phyloP scores from a whole-genome alignment of 371 early-diverging fungal species.

The Parasitella parasitica region DNA sequence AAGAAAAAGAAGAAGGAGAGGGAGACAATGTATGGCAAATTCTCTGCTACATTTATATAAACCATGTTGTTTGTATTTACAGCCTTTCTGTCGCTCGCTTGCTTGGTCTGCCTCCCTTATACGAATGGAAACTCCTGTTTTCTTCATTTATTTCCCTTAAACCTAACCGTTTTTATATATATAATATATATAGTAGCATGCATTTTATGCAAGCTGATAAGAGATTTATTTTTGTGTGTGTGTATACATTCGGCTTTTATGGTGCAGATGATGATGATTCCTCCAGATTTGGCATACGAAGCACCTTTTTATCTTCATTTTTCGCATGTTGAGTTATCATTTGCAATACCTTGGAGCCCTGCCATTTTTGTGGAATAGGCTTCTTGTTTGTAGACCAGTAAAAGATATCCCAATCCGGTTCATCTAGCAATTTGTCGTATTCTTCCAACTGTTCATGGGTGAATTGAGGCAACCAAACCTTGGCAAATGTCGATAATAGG shows the following conservation, averaged over 20 bases:
- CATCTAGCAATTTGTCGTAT: conserved; percentile 84
- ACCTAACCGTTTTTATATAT: conserved; percentile 5
- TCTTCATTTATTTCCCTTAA: conserved; percentile 8
- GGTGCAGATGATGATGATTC: conserved; percentile 1
- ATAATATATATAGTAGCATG: conserved; percentile 1
- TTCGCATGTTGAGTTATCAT: conserved; percentile 67
- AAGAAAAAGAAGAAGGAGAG: not conserved
- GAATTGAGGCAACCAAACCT: conserved; percentile 58
- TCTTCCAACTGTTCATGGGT: conserved; percentile 62
- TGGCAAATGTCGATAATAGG: conserved; percentile 86
- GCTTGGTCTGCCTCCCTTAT: not conserved
- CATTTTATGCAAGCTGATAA: conserved; percentile 21
- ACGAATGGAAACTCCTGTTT: not conserved
- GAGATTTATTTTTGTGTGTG: conserved; percentile 1
- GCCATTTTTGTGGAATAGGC: conserved; percentile 58
- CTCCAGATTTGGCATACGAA: conserved; percentile 76
- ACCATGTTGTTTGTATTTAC: too few relatives aligned
- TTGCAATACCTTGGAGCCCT: conserved; percentile 54
- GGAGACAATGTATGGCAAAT: not conserved
- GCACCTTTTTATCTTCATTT: conserved; percentile 65
- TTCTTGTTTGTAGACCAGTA: conserved; percentile 86
- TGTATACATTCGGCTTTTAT: not conserved
- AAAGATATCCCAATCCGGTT: conserved; percentile 96
- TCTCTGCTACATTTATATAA: conserved; percentile 1
- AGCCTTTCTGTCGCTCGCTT: not conserved